Evolutionary conservation across 441 rosid species (phyloP).

Genomic region (Jatropha podagrica): DNA sequence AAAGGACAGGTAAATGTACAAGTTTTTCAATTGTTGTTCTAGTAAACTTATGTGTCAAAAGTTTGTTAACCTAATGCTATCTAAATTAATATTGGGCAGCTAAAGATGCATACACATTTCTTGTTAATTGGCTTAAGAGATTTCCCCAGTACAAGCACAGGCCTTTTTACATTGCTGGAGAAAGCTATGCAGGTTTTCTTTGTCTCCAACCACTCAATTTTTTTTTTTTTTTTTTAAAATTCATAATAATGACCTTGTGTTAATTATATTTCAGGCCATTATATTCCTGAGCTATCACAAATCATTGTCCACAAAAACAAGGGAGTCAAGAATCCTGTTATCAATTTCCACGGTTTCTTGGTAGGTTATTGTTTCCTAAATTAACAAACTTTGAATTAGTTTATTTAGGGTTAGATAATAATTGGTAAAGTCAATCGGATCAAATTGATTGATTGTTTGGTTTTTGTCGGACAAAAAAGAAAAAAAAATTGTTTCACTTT

Average conservation of each 20-base stretch:
- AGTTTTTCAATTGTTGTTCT: background rate
- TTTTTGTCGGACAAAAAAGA: no score
- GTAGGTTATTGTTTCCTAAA: conserved; percentile 29
- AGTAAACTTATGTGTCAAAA: background rate
- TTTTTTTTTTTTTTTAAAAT: background rate
- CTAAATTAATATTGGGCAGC: conserved; percentile 40
- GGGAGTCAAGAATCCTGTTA: conserved; percentile 47
- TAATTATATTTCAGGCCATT: conserved; percentile 53
- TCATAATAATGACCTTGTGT: no score
- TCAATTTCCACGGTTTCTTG: conserved; percentile 83
- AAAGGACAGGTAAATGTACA: conserved; percentile 51
- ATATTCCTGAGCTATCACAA: conserved; percentile 83
- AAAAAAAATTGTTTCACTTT: no score
- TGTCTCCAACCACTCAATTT: background rate
- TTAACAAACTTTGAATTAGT: no score
- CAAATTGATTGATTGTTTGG: no score
- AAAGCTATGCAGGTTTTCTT: conserved; percentile 77
- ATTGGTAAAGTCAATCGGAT: no score
- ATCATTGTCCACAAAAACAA: conserved; percentile 55
- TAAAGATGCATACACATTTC: conserved; percentile 62
- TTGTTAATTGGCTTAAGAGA: conserved; percentile 70
- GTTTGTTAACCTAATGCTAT: background rate
- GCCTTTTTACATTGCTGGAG: conserved; percentile 79
- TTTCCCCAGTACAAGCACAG: conserved; percentile 71
- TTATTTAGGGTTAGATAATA: no score